Conservation (phyloP, 805 yeast species). For the Starmera dryadoides region DNA sequence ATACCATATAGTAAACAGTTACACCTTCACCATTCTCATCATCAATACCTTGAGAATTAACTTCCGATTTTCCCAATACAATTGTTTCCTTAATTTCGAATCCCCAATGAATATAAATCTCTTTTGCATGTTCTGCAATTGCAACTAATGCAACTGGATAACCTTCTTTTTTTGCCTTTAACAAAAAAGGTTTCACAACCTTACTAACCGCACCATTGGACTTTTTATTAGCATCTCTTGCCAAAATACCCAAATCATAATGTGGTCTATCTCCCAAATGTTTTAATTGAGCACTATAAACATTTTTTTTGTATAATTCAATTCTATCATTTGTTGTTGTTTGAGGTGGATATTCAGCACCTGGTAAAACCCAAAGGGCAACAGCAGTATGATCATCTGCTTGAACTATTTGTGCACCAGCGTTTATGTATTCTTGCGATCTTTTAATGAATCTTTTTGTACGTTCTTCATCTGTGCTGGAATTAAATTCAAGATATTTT, state of each 20-base stretch:
- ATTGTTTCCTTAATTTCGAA: conserved; percentile 9
- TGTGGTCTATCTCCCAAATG: conserved; percentile 3
- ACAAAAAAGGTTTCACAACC: conserved; percentile 13
- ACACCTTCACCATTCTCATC: conserved; percentile 2
- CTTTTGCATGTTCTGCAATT: conserved; percentile 11
- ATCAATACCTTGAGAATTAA: conserved; percentile 2
- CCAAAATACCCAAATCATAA: conserved; percentile 13
- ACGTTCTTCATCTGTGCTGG: too few species aligned
- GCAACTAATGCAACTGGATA: conserved; percentile 12
- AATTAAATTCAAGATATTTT: too few species aligned
- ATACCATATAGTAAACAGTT: neutral
- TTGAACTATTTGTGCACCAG: neutral
- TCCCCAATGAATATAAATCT: conserved; percentile 13
- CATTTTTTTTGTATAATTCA: neutral
- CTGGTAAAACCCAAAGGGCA: neutral
- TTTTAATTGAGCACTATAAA: neutral
- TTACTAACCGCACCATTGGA: conserved; percentile 10
- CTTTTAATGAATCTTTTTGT: neutral
- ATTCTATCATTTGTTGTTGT: neutral
- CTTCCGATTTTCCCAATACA: conserved; percentile 6
- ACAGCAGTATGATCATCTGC: neutral
- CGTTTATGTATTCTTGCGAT: neutral
- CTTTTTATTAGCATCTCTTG: conserved; percentile 5
- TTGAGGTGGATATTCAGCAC: neutral
- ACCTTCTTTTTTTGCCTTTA: conserved; percentile 7